phyloP scores from a whole-genome alignment of 2,329 filamentous ascomycete genomes.

The Coniochaeta hoffmannii region DNA sequence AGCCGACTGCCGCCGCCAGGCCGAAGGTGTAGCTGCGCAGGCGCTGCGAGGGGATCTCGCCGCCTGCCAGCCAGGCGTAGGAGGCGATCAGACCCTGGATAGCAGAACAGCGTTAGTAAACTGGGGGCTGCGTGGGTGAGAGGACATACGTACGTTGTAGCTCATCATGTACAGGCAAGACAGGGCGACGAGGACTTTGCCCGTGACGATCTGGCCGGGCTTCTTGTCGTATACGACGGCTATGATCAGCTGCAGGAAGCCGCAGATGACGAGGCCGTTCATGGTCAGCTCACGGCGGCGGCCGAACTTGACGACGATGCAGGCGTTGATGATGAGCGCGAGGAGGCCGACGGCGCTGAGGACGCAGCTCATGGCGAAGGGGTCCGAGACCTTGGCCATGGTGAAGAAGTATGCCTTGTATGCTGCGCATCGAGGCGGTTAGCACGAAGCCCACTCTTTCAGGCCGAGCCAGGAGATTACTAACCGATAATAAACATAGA shows the following conservation, averaged over 20 bases:
- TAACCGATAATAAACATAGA: slow-evolving; percentile 35
- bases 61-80: slow-evolving; percentile 43
- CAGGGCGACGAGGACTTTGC: slow-evolving; percentile 37
- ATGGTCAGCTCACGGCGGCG: slow-evolving; percentile 40
- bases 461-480: neutral
- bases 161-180: slow-evolving; percentile 39
- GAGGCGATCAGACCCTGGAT: slow-evolving; percentile 35
- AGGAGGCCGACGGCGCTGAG: slow-evolving; percentile 38
- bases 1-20: slow-evolving; percentile 37
- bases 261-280: slow-evolving; percentile 36
- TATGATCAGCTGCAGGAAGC: slow-evolving; percentile 40
- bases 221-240: slow-evolving; percentile 37
- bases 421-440: slow-evolving; percentile 21
- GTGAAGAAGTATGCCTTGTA: slow-evolving; percentile 47
- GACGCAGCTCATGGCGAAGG: slow-evolving; percentile 44
- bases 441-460: neutral
- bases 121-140: neutral
- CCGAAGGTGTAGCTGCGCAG: slow-evolving; percentile 45
- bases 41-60: slow-evolving; percentile 44
- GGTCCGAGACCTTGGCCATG: slow-evolving; percentile 40
- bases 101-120: neutral
- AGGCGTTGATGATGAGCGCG: slow-evolving; percentile 39
- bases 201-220: slow-evolving; percentile 20
- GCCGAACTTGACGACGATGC: slow-evolving; percentile 39
- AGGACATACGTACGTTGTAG: slow-evolving; percentile 35